Evolutionary conservation across 2,329 filamentous ascomycete species (phyloP), one percentile per base, ranked within the genome.

Genomic region (Coleophoma cylindrospora): DNA sequence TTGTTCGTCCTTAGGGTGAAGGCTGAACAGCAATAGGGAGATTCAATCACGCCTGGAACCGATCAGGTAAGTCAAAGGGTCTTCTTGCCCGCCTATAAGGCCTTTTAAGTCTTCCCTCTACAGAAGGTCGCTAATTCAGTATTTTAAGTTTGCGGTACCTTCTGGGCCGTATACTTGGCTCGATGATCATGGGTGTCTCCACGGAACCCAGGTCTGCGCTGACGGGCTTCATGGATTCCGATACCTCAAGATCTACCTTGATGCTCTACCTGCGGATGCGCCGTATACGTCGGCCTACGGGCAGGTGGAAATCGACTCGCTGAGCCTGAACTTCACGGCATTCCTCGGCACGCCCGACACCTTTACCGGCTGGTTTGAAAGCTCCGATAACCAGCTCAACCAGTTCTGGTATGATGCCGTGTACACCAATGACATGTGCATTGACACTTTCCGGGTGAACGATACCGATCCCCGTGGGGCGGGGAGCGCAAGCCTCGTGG

Each of bases 221-320:
- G 76, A 79, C 50, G 76, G 76, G 2, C 61, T 79, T 5, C 76
- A 79, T 48, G 76, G 74, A 5, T 79, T 79, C 56, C 70, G 76
- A 36, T 79, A 78, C 51, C 56, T 79, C 37, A 75, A 70, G 47
- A 71, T 79, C 27, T 69, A 68, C 41, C 64, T 79, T 3, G 71
- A 74, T 51, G 71, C 74, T 0, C 57, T 77, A 2, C 22, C 64
- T 2, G 53, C 57, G 1, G 76, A 79, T 59, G 59, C 68, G 1
- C 74, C 75, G 2, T 67, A 74, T 56, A 74, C 75, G 0, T 63
- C 68, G 0, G 52, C 68, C 0, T 64, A 65, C 1, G 76, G 76
- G 5, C 58, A 64, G 3, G 69, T 79, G 1, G 61, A 63, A 1
- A 76, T 79, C 32, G 61, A 66, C 1, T 69, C 68, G 1, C 55